Conservation (phyloP, 768 basidiomycete species). For the Trametes punicea region DNA sequence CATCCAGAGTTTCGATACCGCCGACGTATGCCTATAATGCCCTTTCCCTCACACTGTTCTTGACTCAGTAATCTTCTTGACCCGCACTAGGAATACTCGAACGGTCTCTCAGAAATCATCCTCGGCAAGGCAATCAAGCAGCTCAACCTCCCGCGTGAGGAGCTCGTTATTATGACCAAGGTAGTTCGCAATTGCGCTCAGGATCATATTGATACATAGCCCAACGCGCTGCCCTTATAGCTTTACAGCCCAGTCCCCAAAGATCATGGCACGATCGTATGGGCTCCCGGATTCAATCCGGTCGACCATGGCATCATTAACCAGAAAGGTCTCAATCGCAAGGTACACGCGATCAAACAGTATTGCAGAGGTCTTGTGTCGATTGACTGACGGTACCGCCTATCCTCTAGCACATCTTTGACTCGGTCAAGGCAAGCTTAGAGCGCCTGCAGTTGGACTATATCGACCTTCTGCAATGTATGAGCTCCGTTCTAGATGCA, state of each 20-base stretch:
- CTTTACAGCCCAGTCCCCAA: slow-evolving; percentile 10
- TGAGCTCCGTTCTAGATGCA: neutral
- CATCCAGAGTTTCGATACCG: slow-evolving; percentile 40
- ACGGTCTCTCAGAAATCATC: slow-evolving; percentile 40
- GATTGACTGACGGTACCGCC: no score
- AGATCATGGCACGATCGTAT: neutral
- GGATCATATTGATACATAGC: neutral
- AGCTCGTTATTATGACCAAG: slow-evolving; percentile 52
- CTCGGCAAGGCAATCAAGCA: slow-evolving; percentile 46
- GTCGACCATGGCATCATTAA: slow-evolving; percentile 36
- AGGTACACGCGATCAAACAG: slow-evolving; percentile 29
- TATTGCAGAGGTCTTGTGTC: slow-evolving; percentile 9
- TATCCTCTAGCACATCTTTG: slow-evolving; percentile 14
- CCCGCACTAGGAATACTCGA: slow-evolving; percentile 28
- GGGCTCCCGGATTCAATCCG: slow-evolving; percentile 18
- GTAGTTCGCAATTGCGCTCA: slow-evolving; percentile 16
- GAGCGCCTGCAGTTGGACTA: slow-evolving; percentile 47
- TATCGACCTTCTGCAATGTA: slow-evolving; percentile 57
- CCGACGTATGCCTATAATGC: slow-evolving; percentile 25
- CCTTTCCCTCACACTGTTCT: neutral
- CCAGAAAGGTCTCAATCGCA: slow-evolving; percentile 35
- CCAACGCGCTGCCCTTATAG: neutral
- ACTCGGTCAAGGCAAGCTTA: slow-evolving; percentile 28
- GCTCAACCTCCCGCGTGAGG: slow-evolving; percentile 43
- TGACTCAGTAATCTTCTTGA: no score